Evolutionary conservation across 2,329 filamentous ascomycete species (phyloP).

Genomic region (Lecanosticta acicola): DNA sequence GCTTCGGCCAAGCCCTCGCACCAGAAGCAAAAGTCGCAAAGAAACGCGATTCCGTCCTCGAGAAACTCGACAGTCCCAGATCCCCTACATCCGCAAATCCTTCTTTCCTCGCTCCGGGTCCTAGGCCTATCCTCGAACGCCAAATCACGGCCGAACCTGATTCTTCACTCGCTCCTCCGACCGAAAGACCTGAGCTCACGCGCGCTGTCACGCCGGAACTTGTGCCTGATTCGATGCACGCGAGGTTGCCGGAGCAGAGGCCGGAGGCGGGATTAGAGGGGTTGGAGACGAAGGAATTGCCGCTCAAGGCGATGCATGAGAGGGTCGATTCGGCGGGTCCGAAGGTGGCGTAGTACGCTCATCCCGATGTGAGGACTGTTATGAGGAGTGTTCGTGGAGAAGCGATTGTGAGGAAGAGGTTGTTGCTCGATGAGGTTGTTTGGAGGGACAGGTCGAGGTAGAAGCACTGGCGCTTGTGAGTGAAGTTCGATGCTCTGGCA

Average conservation of each 20-base stretch:
- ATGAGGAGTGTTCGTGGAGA: no score
- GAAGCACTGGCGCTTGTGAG: no score
- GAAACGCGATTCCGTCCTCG: conserved; percentile 34
- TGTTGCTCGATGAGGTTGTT: no score
- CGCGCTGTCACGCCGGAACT: conserved; percentile 32
- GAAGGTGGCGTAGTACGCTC: no score
- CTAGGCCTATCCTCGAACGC: conserved; percentile 13
- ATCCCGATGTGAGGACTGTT: no score
- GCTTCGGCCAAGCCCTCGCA: conserved; percentile 42
- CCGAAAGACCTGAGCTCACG: conserved; percentile 17
- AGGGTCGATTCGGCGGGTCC: conserved; percentile 25
- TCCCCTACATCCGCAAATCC: conserved; percentile 17
- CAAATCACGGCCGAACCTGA: conserved; percentile 29
- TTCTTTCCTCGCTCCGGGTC: conserved; percentile 16
- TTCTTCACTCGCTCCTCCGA: conserved; percentile 19
- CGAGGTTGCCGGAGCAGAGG: conserved; percentile 19
- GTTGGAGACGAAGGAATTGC: conserved; percentile 28
- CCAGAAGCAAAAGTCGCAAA: conserved; percentile 26
- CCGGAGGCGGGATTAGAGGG: conserved; percentile 19
- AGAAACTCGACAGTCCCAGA: conserved; percentile 31
- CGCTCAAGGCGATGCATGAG: conserved; percentile 31
- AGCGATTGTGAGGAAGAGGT: no score
- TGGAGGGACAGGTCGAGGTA: no score
- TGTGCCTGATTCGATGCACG: conserved; percentile 34
- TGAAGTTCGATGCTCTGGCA: no score